Base-by-base conservation (phyloP, 1,139 yeast genomes). In the Saccharomyces uvarum region DNA sequence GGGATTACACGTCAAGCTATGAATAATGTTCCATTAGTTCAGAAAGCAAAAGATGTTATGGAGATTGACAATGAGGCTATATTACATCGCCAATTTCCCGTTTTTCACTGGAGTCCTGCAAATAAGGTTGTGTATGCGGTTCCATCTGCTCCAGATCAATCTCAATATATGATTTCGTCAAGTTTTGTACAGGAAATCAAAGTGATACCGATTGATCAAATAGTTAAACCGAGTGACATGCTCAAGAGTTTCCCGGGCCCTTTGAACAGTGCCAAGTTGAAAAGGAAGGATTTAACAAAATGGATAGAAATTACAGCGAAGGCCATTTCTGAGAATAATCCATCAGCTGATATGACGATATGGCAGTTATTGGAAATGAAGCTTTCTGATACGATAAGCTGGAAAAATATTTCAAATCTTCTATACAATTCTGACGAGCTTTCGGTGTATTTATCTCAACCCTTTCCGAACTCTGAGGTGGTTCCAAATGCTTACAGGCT, bases 41-140 rank as follows among this genome's bases (percentile, higher is more conserved):
- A 54, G 26, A 60, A 33, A 38, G 62, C 47, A n/a, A 59, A 47
- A n/a, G 31, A 19, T 11, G 51, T n/a, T n/a, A 19, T 27, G 38
- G 38, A 6, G 26, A 16, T 60, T 11, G 64, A 65, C 54, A 63
- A 63, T 47, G 52, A 58, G 5, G 71, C 66, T n/a, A 65, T 75
- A 5, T 59, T 70, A 13, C 67, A 65, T 44, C 72, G 88, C 55
- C 96, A 88, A 67, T 87, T 86, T 68, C 96, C 96, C 0, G 69
- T 90, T 38, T 86, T 89, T 67, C 75, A 79, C 55, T 90, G 95
- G 88, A 80, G 88, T 50, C 72, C 75, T 42, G 73, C 79, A 4
- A 74, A 75, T 9, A 77, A 73, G 52, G 67, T 79, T 19, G 76
- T 77, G 1, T 72, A 74, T 42, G 74, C 77, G 52, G 63, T 80